Percentiles rank a stretch among this genome's conserved stretches.
Evolutionary conservation across 2,329 filamentous ascomycete species (phyloP).

Genomic region (Rhexocercosporidium sp.): DNA sequence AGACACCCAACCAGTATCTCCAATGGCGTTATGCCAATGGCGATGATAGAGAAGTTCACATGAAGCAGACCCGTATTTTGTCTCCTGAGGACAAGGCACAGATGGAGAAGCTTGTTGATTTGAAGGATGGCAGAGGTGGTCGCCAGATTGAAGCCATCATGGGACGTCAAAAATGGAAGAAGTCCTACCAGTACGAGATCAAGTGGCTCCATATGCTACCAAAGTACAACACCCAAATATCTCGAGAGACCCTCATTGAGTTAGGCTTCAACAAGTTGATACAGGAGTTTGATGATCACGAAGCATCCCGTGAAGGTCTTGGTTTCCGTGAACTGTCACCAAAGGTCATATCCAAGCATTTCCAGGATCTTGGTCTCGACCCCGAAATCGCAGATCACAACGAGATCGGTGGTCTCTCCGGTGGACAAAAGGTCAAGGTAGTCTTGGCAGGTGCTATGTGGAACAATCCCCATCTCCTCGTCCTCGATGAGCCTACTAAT

Average conservation of each 20-base stretch:
- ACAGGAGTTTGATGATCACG: conserved; percentile 98
- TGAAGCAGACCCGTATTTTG: conserved; percentile 95
- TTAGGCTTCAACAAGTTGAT: conserved; percentile 91
- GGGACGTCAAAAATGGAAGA: conserved; percentile 98
- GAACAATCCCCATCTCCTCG: conserved; percentile 98
- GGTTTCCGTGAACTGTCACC: conserved; percentile 94
- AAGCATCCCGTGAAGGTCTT: conserved; percentile 96
- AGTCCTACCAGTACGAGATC: conserved; percentile 97
- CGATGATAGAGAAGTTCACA: conserved; percentile 93
- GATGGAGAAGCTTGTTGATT: conserved; percentile 88
- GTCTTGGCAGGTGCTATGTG: conserved; percentile 96
- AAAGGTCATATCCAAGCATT: conserved; percentile 95
- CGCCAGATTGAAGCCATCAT: conserved; percentile 87
- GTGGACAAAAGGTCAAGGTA: conserved; percentile 99
- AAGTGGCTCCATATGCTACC: conserved; percentile 91
- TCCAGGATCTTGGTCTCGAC: conserved; percentile 94
- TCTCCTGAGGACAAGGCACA: conserved; percentile 85
- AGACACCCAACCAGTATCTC: conserved; percentile 98
- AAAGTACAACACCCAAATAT: conserved; percentile 92
- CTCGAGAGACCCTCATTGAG: conserved; percentile 85
- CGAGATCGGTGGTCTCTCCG: conserved; percentile 92
- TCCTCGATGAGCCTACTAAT: conserved; percentile 98
- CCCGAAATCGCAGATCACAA: conserved; percentile 99
- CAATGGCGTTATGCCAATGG: conserved; percentile 98
- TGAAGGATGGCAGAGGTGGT: conserved; percentile 79